These are phyloP conservation scores for Backusella australiensis DNA, from an alignment of 192 early-diverging fungal genomes.

Conservation along the genomic window DNA sequence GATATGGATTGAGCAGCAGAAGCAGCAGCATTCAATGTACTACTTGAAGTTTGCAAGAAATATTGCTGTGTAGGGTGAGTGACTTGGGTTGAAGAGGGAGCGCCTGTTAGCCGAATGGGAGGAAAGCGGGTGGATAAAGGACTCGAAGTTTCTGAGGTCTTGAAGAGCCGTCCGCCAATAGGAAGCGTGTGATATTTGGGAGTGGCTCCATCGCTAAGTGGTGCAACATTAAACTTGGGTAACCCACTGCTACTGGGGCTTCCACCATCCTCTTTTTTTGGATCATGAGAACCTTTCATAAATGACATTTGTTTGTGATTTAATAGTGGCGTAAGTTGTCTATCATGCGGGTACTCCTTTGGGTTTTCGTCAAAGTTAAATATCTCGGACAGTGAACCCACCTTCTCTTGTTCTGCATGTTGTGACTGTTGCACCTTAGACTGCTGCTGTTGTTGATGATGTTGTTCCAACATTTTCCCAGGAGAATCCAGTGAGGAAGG, in stretches of 20 bases:
- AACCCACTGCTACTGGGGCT: not conserved
- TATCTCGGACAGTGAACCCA: not conserved
- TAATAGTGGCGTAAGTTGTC: not conserved
- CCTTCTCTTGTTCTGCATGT: not conserved
- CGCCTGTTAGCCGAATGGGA: not conserved
- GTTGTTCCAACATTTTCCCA: conserved; percentile 1
- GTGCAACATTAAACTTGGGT: conserved; percentile 33
- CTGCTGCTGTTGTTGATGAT: not conserved
- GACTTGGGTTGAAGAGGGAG: not conserved
- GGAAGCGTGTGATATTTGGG: conserved; percentile 2
- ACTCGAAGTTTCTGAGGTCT: not conserved
- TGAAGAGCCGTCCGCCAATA: conserved; percentile 3
- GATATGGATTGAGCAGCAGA: conserved; percentile 16
- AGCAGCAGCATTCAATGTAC: conserved; percentile 34
- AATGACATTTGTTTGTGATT: not conserved
- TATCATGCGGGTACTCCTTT: not conserved
- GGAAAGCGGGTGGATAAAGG: not conserved
- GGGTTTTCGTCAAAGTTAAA: not conserved
- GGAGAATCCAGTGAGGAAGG: not conserved
- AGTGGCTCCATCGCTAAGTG: not conserved
- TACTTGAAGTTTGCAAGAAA: conserved; percentile 32
- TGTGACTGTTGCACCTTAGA: not conserved
- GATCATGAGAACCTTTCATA: conserved; percentile 9
- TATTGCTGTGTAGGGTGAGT: conserved; percentile 36
- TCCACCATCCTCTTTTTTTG: not conserved